phyloP scores from a whole-genome alignment of 2,329 filamentous ascomycete genomes.

The Hymenoscyphus repandus region DNA sequence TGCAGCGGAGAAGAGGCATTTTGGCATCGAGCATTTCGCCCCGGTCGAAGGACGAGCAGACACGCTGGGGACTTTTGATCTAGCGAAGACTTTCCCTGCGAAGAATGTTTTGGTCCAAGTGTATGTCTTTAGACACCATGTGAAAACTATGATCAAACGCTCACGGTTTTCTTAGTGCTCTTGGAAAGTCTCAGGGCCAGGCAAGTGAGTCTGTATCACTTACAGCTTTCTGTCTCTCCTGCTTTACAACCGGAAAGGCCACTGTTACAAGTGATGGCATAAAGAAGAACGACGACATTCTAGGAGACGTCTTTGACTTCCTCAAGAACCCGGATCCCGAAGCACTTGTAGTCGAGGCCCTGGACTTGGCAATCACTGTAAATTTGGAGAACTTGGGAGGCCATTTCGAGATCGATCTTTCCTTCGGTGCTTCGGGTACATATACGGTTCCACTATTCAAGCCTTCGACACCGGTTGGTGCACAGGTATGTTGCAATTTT shows the following conservation, averaged over 20 bases:
- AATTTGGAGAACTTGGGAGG: slow-evolving; percentile 9
- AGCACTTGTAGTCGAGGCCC: slow-evolving; percentile 6
- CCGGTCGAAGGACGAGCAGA: neutral
- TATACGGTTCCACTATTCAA: slow-evolving; percentile 10
- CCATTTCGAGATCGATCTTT: slow-evolving; percentile 15
- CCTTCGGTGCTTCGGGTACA: slow-evolving; percentile 8
- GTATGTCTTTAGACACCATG: slow-evolving; percentile 9
- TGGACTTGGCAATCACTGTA: slow-evolving; percentile 8
- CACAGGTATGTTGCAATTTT: neutral
- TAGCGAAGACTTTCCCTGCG: slow-evolving; percentile 2
- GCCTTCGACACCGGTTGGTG: slow-evolving; percentile 5
- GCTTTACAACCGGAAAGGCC: slow-evolving; percentile 22
- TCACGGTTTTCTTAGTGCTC: slow-evolving; percentile 8
- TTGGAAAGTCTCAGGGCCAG: slow-evolving; percentile 6
- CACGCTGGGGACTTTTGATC: slow-evolving; percentile 4
- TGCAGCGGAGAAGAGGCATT: slow-evolving; percentile 2
- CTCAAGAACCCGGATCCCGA: slow-evolving; percentile 15
- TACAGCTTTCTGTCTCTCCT: slow-evolving; percentile 17
- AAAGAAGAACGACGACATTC: slow-evolving; percentile 9
- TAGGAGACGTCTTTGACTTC: slow-evolving; percentile 15
- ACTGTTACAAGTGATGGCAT: slow-evolving; percentile 20
- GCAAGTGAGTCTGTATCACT: neutral
- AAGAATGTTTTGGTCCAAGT: slow-evolving; percentile 19
- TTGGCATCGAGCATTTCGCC: slow-evolving; percentile 1
- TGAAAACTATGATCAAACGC: neutral